A percentile compares a stretch with the other conserved stretches of the same genome.
These are phyloP conservation scores for Suillus clintonianus DNA, from an alignment of 768 basidiomycete genomes.

Conservation along the genomic window DNA sequence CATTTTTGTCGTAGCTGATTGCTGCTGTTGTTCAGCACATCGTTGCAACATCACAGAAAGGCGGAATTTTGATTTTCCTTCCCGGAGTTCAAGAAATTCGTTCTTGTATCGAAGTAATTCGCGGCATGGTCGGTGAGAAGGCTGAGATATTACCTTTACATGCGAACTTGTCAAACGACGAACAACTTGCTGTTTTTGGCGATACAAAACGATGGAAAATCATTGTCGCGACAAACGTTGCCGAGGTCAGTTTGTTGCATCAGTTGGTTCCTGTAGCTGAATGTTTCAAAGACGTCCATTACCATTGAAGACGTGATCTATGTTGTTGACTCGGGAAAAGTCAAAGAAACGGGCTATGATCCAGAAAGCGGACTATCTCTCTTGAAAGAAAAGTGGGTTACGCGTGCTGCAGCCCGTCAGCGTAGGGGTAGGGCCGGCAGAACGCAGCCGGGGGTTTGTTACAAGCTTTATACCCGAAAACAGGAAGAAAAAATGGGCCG, in stretches of 20 bases:
- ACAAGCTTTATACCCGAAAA: slow-evolving; percentile 81
- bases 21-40: slow-evolving; percentile 68
- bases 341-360: slow-evolving; percentile 80
- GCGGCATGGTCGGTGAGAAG: slow-evolving; percentile 31
- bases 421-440: slow-evolving; percentile 89
- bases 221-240: slow-evolving; percentile 89
- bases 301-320: slow-evolving; percentile 89
- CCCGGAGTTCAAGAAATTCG: slow-evolving; percentile 90
- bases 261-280: neutral
- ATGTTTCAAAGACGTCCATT: slow-evolving; percentile 68
- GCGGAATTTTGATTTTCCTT: slow-evolving; percentile 84
- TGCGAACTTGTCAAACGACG: slow-evolving; percentile 82
- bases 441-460: slow-evolving; percentile 80
- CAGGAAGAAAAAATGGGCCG: slow-evolving; percentile 67
- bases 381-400: slow-evolving; percentile 79
- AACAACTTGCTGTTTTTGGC: slow-evolving; percentile 79
- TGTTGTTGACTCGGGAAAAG: slow-evolving; percentile 82
- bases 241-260: slow-evolving; percentile 56
- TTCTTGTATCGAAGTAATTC: slow-evolving; percentile 68
- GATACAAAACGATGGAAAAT: slow-evolving; percentile 73
- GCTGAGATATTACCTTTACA: slow-evolving; percentile 77
- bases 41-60: slow-evolving; percentile 45
- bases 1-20: slow-evolving; percentile 50
- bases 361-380: slow-evolving; percentile 70
- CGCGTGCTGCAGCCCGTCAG: slow-evolving; percentile 78